These are phyloP conservation scores for Colletotrichum simmondsii DNA, from an alignment of 2,329 filamentous ascomycete genomes.

Conservation along the genomic window DNA sequence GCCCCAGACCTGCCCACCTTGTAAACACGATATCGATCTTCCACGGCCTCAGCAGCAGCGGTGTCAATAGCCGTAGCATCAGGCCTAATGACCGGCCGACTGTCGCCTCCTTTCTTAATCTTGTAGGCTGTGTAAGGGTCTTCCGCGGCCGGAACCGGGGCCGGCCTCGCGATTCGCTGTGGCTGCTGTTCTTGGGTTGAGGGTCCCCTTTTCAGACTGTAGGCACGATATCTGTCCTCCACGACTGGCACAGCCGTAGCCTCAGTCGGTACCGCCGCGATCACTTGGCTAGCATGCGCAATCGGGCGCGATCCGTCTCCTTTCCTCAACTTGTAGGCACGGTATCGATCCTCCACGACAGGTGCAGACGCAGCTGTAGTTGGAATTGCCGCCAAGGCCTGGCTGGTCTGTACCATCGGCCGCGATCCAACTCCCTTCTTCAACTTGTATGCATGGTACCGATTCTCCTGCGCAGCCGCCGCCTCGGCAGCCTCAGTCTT, in stretches of 20 bases:
- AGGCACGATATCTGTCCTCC: background rate
- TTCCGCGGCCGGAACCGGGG: background rate
- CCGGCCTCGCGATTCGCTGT: background rate
- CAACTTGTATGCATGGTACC: background rate
- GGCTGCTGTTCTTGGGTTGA: background rate
- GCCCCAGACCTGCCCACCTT: background rate
- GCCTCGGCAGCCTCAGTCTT: background rate
- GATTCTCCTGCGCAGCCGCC: background rate
- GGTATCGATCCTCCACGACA: background rate
- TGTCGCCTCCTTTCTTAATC: background rate
- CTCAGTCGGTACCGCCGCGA: background rate
- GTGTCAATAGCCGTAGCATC: background rate
- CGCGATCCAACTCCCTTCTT: background rate
- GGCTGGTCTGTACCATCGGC: background rate
- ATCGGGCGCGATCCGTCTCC: background rate
- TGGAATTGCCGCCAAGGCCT: too few relatives aligned
- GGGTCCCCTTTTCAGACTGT: background rate
- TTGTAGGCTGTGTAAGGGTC: background rate
- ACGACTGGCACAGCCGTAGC: background rate
- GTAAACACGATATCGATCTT: background rate
- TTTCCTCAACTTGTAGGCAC: constrained; percentile 1
- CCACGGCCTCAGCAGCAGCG: background rate
- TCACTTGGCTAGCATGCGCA: too few relatives aligned
- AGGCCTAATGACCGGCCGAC: background rate
- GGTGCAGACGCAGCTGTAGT: background rate